Conservation (phyloP, 306 rosid genomes). For the Astragalus glycyphyllos region DNA sequence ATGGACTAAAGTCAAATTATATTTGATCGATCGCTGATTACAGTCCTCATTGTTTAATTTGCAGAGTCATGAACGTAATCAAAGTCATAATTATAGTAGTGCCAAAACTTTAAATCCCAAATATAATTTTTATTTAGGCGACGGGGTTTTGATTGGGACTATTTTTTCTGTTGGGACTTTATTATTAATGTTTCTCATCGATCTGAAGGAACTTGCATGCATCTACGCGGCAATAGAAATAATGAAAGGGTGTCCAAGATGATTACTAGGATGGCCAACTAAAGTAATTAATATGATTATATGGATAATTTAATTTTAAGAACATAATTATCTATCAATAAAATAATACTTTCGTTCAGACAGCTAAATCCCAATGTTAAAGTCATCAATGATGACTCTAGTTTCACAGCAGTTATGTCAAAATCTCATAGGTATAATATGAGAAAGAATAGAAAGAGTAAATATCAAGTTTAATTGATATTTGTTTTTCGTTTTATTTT, state of each 20-base stretch:
- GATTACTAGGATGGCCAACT: neutral
- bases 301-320: neutral
- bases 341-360: conserved; percentile 10
- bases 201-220: too few species aligned
- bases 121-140: too few species aligned
- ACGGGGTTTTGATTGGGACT: too few species aligned
- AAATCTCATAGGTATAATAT: too few species aligned
- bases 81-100: conserved; percentile 19
- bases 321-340: conserved; percentile 1
- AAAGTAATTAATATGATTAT: neutral
- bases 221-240: too few species aligned
- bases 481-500: too few species aligned
- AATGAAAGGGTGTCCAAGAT: conserved; percentile 8
- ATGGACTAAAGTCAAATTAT: conserved; percentile 28
- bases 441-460: too few species aligned
- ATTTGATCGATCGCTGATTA: conserved; percentile 30
- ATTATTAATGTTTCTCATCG: too few species aligned
- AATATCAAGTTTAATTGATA: too few species aligned
- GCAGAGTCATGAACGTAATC: conserved; percentile 30
- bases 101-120: neutral
- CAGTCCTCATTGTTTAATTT: conserved; percentile 24
- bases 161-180: too few species aligned
- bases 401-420: too few species aligned
- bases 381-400: too few species aligned
- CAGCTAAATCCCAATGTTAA: conserved; percentile 19